phyloP scores from a whole-genome alignment of 805 yeast genomes.

The Nakazawaea laoshanensis region DNA sequence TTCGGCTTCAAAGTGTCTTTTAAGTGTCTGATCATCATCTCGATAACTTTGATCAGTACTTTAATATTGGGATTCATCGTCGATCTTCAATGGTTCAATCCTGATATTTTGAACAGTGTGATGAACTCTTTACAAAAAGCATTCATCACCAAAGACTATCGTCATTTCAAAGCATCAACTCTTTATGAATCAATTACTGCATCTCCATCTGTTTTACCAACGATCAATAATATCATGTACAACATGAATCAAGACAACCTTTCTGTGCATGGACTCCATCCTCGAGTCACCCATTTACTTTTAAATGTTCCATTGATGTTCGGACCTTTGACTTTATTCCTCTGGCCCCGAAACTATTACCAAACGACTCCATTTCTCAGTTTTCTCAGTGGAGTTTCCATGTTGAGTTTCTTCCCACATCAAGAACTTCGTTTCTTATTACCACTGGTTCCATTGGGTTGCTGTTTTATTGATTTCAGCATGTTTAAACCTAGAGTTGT shows the following conservation, averaged over 20 bases:
- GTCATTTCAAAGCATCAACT: constrained; percentile 9
- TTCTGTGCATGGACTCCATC: constrained; percentile 76
- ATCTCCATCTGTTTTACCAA: constrained; percentile 45
- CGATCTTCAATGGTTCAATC: constrained; percentile 41
- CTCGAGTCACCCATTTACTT: constrained; percentile 63
- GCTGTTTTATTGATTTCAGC: constrained; percentile 43
- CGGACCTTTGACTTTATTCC: constrained; percentile 63
- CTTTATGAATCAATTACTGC: constrained; percentile 10
- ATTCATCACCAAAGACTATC: constrained; percentile 6
- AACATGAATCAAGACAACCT: constrained; percentile 55
- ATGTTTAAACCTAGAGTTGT: constrained; percentile 12
- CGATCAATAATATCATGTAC: constrained; percentile 69
- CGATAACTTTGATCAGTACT: constrained; percentile 23
- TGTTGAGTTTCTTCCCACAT: constrained; percentile 74
- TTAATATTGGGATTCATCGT: constrained; percentile 29
- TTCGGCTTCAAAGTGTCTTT: constrained; percentile 28
- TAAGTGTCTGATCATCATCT: constrained; percentile 19
- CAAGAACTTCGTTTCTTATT: constrained; percentile 87
- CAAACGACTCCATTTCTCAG: constrained; percentile 51
- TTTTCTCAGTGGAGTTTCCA: constrained; percentile 48
- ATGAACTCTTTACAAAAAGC: constrained; percentile 1
- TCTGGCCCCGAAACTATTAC: constrained; percentile 30
- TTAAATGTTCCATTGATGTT: constrained; percentile 72
- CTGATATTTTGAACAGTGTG: not conserved
- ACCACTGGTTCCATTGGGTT: constrained; percentile 68